Conservation (phyloP, 2,329 filamentous ascomycete species). For the Botrytis tulipae region DNA sequence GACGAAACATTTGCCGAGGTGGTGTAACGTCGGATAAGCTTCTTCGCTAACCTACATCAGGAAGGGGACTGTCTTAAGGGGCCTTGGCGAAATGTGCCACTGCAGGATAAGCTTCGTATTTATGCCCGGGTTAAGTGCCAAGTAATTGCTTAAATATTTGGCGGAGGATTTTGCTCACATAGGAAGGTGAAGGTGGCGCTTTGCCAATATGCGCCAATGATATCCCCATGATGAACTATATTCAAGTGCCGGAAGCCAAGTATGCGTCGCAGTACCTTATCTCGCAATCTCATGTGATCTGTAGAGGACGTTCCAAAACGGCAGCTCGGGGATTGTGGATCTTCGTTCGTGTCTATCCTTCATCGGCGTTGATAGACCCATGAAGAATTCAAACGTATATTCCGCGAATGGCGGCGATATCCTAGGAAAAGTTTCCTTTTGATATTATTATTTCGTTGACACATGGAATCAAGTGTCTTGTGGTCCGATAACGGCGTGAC, state of each 20-base stretch:
- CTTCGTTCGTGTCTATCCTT: not conserved
- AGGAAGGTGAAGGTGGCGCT: slow-evolving; percentile 14
- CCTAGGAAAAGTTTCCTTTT: not conserved
- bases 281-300: not conserved
- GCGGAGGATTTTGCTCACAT: not conserved
- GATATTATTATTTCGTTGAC: not conserved
- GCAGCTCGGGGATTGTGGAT: not conserved
- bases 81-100: slow-evolving; percentile 2
- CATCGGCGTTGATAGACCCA: not conserved
- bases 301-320: not conserved
- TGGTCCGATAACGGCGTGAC: not conserved
- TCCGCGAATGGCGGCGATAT: not conserved
- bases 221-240: not conserved
- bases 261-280: not conserved
- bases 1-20: not conserved
- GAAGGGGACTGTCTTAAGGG: slow-evolving; percentile 1
- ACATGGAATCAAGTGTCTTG: not conserved
- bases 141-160: not conserved
- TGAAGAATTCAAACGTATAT: not conserved
- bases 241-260: not conserved
- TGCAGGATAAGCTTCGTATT: not conserved
- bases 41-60: not conserved
- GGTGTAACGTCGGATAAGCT: not conserved
- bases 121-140: not conserved
- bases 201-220: slow-evolving; percentile 12